Conservation (phyloP, 345 rosid genomes). For the Eucalyptus caleyi region DNA sequence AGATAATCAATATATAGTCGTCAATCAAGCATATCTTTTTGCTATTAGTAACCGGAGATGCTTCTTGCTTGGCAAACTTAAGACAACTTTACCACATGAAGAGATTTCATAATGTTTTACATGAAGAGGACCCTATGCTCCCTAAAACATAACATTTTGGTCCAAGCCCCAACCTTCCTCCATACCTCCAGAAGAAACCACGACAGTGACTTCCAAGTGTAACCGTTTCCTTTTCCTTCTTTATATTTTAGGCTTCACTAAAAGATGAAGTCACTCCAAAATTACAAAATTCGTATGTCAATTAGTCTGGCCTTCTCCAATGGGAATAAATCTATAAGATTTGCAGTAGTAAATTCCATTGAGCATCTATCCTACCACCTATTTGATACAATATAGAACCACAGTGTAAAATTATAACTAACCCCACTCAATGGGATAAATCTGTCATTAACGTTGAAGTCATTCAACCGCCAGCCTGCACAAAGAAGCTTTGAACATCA, state of each 20-base stretch:
- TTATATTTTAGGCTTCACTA: background rate
- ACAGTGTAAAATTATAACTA: background rate
- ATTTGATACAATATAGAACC: background rate
- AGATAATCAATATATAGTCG: background rate
- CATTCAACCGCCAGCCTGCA: background rate
- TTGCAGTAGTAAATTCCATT: background rate
- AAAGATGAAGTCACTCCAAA: background rate
- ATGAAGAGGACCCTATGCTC: background rate
- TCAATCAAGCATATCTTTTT: background rate
- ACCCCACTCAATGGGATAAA: background rate
- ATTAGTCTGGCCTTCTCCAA: background rate
- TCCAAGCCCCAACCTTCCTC: background rate
- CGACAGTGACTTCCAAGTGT: background rate
- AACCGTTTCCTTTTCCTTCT: background rate
- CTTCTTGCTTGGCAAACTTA: background rate
- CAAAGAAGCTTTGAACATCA: background rate
- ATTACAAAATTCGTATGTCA: background rate
- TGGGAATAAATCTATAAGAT: background rate
- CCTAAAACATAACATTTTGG: background rate
- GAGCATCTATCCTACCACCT: background rate
- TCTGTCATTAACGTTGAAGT: background rate
- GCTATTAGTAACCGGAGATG: background rate
- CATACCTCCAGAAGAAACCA: background rate
- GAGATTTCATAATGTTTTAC: background rate
- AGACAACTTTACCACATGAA: background rate